These are phyloP conservation scores for Chrysophaeum taylorii DNA, from an alignment of 352 stramenopile genomes.

Conservation along the genomic window DNA sequence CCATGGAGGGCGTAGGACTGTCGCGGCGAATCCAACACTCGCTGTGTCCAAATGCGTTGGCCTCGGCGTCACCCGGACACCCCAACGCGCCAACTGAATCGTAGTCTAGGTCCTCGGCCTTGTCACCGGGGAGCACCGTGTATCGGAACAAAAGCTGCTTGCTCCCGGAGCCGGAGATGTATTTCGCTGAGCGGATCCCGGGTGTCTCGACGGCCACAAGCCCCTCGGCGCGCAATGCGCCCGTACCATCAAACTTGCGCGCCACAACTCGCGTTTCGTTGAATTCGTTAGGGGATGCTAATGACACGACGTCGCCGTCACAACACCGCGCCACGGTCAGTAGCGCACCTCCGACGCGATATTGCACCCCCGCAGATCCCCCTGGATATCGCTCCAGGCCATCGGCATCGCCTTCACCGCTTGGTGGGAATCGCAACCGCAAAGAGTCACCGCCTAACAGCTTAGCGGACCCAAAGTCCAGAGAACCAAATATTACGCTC, in stretches of 20 bases:
- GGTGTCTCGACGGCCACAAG: background rate
- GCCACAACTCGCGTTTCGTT: background rate
- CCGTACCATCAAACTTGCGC: background rate
- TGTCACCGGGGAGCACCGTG: slow-evolving; percentile 49
- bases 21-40: slow-evolving; percentile 35
- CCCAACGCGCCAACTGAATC: slow-evolving; percentile 46
- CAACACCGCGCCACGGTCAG: background rate
- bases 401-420: background rate
- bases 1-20: slow-evolving; percentile 38
- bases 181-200: slow-evolving; percentile 6
- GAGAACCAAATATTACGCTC: background rate
- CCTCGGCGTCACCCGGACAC: slow-evolving; percentile 15
- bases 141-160: slow-evolving; percentile 54
- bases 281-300: background rate
- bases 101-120: slow-evolving; percentile 52
- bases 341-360: slow-evolving; percentile 3
- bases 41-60: slow-evolving; percentile 38
- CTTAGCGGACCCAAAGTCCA: background rate
- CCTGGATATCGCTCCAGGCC: background rate
- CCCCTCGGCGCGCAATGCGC: background rate
- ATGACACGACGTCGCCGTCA: slow-evolving; percentile 1
- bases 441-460: background rate
- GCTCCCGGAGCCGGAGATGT: slow-evolving; percentile 8
- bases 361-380: background rate
- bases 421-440: background rate